Evolutionary conservation across 495 filamentous ascomycete species (phyloP).

Genomic region (Hyphodiscus hymeniophilus): DNA sequence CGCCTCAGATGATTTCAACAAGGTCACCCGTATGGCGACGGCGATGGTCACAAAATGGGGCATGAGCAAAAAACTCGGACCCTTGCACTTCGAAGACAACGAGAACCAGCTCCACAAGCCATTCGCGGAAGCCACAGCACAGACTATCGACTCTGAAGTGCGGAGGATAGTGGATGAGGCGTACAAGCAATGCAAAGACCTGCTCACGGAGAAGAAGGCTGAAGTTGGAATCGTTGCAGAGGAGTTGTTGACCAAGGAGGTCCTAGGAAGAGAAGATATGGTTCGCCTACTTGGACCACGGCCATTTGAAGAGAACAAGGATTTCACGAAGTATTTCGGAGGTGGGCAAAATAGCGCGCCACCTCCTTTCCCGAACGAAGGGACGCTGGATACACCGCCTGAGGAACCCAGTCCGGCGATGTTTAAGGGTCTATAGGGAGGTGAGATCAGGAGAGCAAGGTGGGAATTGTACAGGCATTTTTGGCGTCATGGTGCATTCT

Average conservation of each 20-base stretch:
- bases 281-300: slow-evolving; percentile 76
- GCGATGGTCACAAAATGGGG: slow-evolving; percentile 97
- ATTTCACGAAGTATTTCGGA: slow-evolving; percentile 91
- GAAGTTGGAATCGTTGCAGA: slow-evolving; percentile 87
- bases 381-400: slow-evolving; percentile 24
- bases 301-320: slow-evolving; percentile 72
- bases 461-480: slow-evolving; percentile 10
- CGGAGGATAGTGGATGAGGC: slow-evolving; percentile 83
- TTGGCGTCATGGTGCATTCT: slow-evolving; percentile 2
- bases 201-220: slow-evolving; percentile 77
- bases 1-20: slow-evolving; percentile 95
- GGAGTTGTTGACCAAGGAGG: slow-evolving; percentile 86
- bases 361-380: slow-evolving; percentile 46
- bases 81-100: slow-evolving; percentile 78
- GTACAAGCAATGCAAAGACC: slow-evolving; percentile 78
- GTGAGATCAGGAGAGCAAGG: neutral
- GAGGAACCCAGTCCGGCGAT: neutral
- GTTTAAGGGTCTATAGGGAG: neutral
- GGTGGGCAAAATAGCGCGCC: slow-evolving; percentile 43
- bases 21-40: slow-evolving; percentile 91
- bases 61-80: slow-evolving; percentile 90
- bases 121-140: slow-evolving; percentile 88
- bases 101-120: slow-evolving; percentile 81
- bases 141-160: slow-evolving; percentile 85
- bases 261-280: slow-evolving; percentile 84